phyloP scores from a whole-genome alignment of 805 yeast genomes.

The Zygotorulaspora chibaensis region DNA sequence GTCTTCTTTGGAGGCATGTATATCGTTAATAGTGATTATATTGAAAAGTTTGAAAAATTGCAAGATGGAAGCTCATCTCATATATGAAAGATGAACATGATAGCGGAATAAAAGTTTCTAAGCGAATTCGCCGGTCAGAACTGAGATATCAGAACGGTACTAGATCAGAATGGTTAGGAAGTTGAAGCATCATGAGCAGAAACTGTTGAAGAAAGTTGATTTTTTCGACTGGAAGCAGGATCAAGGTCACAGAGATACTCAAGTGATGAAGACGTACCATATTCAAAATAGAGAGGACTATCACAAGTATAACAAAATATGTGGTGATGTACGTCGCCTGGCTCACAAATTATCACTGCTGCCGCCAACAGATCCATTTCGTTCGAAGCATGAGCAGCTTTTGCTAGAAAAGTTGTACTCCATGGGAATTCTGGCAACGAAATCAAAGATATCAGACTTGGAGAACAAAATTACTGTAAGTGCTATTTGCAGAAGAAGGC shows the following conservation, averaged over 20 bases:
- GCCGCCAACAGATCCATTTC: constrained; percentile 80
- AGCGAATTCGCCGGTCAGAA: background rate
- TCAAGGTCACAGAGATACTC: constrained; percentile 91
- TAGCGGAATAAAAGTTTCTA: background rate
- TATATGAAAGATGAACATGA: background rate
- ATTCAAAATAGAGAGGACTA: constrained; percentile 94
- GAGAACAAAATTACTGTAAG: constrained; percentile 91
- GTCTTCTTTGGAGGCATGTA: background rate
- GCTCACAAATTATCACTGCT: constrained; percentile 82
- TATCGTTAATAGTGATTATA: background rate
- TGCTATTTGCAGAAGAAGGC: constrained; percentile 85
- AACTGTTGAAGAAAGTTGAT: constrained; percentile 90
- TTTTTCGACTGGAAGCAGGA: constrained; percentile 98
- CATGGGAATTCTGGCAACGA: constrained; percentile 87
- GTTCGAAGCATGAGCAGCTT: constrained; percentile 84
- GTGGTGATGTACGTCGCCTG: constrained; percentile 85
- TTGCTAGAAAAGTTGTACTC: constrained; percentile 79
- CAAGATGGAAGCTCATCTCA: constrained; percentile 18
- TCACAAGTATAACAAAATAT: constrained; percentile 85
- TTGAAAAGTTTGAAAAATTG: background rate
- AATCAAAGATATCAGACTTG: constrained; percentile 83
- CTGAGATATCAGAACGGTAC: background rate
- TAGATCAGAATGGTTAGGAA: constrained; percentile 64
- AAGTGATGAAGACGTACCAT: constrained; percentile 92
- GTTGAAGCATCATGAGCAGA: constrained; percentile 92